phyloP scores from a whole-genome alignment of 805 yeast species.

The Wickerhamiella nectarea region DNA sequence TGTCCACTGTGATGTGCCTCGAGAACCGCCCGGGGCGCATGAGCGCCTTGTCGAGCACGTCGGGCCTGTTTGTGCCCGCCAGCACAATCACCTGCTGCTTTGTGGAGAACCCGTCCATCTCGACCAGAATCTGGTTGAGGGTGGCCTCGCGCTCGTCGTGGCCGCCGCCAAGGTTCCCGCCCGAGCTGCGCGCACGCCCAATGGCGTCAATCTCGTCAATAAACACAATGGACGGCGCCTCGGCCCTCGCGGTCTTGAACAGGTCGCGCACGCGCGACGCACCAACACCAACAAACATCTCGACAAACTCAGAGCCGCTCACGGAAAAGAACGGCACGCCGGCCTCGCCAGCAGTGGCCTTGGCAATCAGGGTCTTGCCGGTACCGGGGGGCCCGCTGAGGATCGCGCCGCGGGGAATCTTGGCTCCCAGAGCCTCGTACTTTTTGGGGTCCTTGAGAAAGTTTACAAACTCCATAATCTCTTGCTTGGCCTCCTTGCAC shows the following conservation, averaged over 20 bases:
- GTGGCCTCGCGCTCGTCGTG: slow-evolving; percentile 97
- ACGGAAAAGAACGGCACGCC: slow-evolving; percentile 94
- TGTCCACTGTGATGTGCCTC: slow-evolving; percentile 80
- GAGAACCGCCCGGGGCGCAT: slow-evolving; percentile 97
- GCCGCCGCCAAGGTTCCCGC: slow-evolving; percentile 44
- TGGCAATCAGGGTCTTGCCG: slow-evolving; percentile 92
- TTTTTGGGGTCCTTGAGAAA: slow-evolving; percentile 82
- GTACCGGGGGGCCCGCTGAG: slow-evolving; percentile 98
- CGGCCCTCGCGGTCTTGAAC: slow-evolving; percentile 79
- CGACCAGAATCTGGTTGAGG: slow-evolving; percentile 86
- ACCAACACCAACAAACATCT: slow-evolving; percentile 99
- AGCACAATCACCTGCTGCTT: slow-evolving; percentile 89
- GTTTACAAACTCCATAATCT: slow-evolving; percentile 93
- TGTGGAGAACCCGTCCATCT: slow-evolving; percentile 94
- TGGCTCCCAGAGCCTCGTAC: slow-evolving; percentile 88
- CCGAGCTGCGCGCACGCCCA: slow-evolving; percentile 69
- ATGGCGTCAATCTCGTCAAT: slow-evolving; percentile 99
- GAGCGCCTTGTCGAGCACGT: slow-evolving; percentile 81
- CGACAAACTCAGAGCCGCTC: slow-evolving; percentile 94
- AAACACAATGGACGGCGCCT: slow-evolving; percentile 91
- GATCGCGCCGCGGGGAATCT: slow-evolving; percentile 96
- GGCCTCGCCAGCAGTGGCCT: slow-evolving; percentile 99
- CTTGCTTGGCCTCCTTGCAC: slow-evolving; percentile 90
- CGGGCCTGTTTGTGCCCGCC: slow-evolving; percentile 96
- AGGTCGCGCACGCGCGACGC: slow-evolving; percentile 95